Evolutionary conservation across 1,284 basidiomycete species (phyloP), one percentile per base, ranked within the genome.

Genomic region (Hymenochaete sp.): DNA sequence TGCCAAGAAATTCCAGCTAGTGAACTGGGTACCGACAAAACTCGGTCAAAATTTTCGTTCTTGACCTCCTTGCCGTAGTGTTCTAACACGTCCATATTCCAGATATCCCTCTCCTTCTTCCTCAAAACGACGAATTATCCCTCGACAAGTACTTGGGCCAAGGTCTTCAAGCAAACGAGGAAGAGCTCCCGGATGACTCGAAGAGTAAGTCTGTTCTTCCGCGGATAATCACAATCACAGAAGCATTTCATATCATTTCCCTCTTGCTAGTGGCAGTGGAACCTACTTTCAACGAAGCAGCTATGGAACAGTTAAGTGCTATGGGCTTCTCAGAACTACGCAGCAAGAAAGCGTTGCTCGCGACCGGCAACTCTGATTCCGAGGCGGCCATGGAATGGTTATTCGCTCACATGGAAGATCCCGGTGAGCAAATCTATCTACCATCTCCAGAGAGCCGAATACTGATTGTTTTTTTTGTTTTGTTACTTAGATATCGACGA

Each of bases 11-110:
- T 98, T 98, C 70, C 89, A 95, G 64, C 75, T 97, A 4, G 82
- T 95, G 44, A 93, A 93, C 58, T 98, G 95, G 95, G 91, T 98
- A 3, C 95, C 96, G 0, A 78, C 86, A 4, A 98, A 98, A 63
- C 75, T 98, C 27, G 87, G 89, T 90, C 13, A 31, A 29, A 38
- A 16, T 3, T 39, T 19, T 37, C 16, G 13, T 18, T n/a, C 26
- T 16, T 5, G 4, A 8, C 4, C 9, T 11, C 4, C n/a, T 38
- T 19, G 3, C 40, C 6, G 11, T 42, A 14, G n/a, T 8, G 1
- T 28, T 28, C 2, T 18, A 6, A 16, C 32, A 8, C 4, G 21
- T 37, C 18, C 38, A 27, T 9, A 18, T 7, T 16, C 10, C 42
- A 92, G 90, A 96, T 53, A 87, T 98, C 21, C 93, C 93, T 0